Conservation (phyloP, 169 alveolate genomes). For the Eimeria tenella region DNA sequence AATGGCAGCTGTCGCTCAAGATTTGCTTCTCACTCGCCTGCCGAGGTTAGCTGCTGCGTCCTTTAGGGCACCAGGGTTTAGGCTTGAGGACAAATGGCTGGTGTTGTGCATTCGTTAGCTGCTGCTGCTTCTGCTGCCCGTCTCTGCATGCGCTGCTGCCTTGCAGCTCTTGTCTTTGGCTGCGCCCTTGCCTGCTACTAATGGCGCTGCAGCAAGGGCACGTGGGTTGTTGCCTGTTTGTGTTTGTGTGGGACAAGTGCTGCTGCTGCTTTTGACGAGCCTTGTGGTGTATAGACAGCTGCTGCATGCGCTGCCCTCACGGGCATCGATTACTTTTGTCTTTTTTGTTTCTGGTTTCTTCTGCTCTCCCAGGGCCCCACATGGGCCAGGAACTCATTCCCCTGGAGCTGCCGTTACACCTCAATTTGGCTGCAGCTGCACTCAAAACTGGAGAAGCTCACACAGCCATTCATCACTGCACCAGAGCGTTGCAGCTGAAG, state of each 20-base stretch:
- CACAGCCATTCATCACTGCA: constrained; percentile 60
- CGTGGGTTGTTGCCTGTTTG: neutral
- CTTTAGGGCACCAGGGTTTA: neutral
- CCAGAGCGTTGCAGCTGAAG: constrained; percentile 32
- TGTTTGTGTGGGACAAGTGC: neutral
- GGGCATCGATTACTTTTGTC: neutral
- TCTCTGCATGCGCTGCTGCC: neutral
- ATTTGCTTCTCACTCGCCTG: constrained; percentile 27
- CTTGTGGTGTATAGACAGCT: neutral
- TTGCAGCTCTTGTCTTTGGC: neutral
- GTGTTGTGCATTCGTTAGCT: neutral
- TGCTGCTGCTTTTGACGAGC: neutral
- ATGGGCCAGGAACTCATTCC: neutral
- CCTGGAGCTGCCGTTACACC: constrained; percentile 40
- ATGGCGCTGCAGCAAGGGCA: neutral
- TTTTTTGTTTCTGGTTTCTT: neutral
- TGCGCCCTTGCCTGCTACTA: neutral
- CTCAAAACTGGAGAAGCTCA: constrained; percentile 6
- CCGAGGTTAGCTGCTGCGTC: constrained; percentile 47
- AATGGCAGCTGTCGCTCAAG: constrained; percentile 10
- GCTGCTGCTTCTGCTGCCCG: neutral
- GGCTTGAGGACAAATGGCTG: no score
- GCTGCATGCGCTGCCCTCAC: neutral
- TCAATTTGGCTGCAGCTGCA: constrained; percentile 61
- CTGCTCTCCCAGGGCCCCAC: constrained; percentile 16